These are phyloP conservation scores for Solanum rostratum DNA, from an alignment of 257 asterid species.

Conservation along the genomic window DNA sequence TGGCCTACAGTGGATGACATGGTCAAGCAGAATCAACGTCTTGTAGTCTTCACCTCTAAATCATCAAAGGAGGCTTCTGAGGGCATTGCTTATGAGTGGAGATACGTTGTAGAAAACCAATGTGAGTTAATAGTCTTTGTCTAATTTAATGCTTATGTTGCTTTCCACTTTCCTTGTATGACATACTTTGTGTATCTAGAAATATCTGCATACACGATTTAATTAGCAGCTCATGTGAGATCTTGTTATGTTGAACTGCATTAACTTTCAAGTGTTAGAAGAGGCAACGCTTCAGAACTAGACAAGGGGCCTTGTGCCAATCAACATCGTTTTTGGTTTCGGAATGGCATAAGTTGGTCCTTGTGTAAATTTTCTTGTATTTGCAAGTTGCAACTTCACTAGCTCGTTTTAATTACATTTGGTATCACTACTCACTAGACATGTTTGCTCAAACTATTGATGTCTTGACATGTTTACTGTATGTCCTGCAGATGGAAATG, in stretches of 20 bases:
- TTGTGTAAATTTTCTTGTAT: not conserved
- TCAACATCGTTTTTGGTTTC: not conserved
- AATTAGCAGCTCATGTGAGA: not conserved
- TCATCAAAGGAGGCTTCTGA: slow-evolving; percentile 60
- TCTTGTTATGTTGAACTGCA: not conserved
- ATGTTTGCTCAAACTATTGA: not conserved
- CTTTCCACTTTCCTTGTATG: not conserved
- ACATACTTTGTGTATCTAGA: not conserved
- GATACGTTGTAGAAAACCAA: slow-evolving; percentile 78
- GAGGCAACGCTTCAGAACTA: not conserved
- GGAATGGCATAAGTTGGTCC: not conserved
- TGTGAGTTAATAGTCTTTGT: slow-evolving; percentile 35
- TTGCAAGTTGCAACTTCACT: not conserved
- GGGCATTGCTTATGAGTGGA: slow-evolving; percentile 76
- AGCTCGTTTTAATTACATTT: not conserved
- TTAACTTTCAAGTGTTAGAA: not conserved
- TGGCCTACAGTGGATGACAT: slow-evolving; percentile 90
- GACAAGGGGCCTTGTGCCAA: not conserved
- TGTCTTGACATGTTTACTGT: not conserved
- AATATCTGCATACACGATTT: not conserved
- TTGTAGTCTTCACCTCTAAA: slow-evolving; percentile 65
- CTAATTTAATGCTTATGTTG: not conserved
- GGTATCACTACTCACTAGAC: not conserved
- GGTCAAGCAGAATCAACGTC: slow-evolving; percentile 59
- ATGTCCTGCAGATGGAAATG: slow-evolving; percentile 58